Evolutionary conservation across 192 early-diverging fungal genomes (phyloP), one percentile per base, ranked within the genome.

Genomic region (Podila epicladia): DNA sequence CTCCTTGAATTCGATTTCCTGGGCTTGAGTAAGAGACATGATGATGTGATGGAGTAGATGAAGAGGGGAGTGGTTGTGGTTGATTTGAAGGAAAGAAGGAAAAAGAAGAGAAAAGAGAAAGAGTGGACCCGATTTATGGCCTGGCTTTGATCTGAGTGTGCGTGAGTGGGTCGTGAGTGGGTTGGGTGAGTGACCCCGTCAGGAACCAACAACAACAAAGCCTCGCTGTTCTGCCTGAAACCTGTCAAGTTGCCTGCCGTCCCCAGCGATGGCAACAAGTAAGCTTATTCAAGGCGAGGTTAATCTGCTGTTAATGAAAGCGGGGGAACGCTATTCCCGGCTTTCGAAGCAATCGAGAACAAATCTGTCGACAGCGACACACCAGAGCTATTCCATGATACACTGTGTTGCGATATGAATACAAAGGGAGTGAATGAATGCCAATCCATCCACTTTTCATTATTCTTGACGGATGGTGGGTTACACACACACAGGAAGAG

Each of bases 1-100:
- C 77, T 80, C 77, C 71, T 76, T 76, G 71, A 65, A 68, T 41
- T 83, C 74, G 71, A 83, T 76, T 77, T 83, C 75, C 71, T 83
- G 70, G 49, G 29, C 66, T 37, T 70, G 74, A 28, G 65, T 28
- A 59, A 83, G 70, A 64, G 75, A 65, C 75, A 79, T 69, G 51
- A 11, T 74, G 53, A 59, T 24, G n/a, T 4, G 41, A 74, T 20
- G 24, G n/a, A 29, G 35, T 32, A 31, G 15, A 35, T 15, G 35
- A n/a, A 31, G 17, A 31, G 41, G 49, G 60, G 33, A 45, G 53
- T 24, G 12, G 53, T 24, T 19, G 7, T 53, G 51, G 22, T n/a
- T 55, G 53, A 55, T 24, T n/a, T 24, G 53, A 55, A 55, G 63
- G 26, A 49, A 37, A 35, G 58, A 67, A 55, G 45, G 59, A 65